Conservation (phyloP, 2,329 filamentous ascomycete genomes). For the Fusarium piperis region DNA sequence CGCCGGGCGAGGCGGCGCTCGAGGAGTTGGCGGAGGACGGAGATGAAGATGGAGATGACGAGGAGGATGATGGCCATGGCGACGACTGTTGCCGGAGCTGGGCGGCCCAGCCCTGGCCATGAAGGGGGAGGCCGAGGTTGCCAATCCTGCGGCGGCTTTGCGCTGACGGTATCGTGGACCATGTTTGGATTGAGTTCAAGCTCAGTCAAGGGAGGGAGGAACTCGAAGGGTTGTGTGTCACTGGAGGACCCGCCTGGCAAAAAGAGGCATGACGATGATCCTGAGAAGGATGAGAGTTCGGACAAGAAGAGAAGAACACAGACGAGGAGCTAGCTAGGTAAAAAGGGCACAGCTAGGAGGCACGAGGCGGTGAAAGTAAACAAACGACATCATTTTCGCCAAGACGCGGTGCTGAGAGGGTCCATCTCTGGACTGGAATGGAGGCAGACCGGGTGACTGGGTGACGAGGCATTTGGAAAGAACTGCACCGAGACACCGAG, state of each 20-base stretch:
- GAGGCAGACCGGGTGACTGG: constrained; percentile 22
- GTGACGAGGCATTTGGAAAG: constrained; percentile 22
- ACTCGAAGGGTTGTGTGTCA: constrained; percentile 10
- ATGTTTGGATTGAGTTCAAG: constrained; percentile 2
- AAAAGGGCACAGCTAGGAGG: not conserved
- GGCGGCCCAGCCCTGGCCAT: constrained; percentile 22
- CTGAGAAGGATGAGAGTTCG: not conserved
- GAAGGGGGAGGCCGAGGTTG: constrained; percentile 1
- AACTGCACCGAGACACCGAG: constrained; percentile 27
- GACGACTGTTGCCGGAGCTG: constrained; percentile 31
- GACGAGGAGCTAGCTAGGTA: not conserved
- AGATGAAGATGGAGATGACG: constrained; percentile 32
- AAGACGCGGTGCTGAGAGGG: constrained; percentile 10
- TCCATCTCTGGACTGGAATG: constrained; percentile 35
- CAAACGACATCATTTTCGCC: constrained; percentile 17
- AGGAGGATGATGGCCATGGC: constrained; percentile 32
- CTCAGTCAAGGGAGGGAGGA: constrained; percentile 1
- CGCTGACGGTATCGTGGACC: not conserved
- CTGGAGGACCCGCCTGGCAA: not conserved
- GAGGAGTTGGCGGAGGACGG: constrained; percentile 30
- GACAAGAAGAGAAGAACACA: not conserved
- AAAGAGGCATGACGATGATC: constrained; percentile 13
- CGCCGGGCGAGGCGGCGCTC: constrained; percentile 18
- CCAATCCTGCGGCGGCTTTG: not conserved
- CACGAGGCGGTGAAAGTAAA: constrained; percentile 21